Percentiles rank a stretch among this genome's conserved stretches.
These are phyloP conservation scores for Isatis tinctoria DNA, from an alignment of 345 rosid species.

Conservation along the genomic window DNA sequence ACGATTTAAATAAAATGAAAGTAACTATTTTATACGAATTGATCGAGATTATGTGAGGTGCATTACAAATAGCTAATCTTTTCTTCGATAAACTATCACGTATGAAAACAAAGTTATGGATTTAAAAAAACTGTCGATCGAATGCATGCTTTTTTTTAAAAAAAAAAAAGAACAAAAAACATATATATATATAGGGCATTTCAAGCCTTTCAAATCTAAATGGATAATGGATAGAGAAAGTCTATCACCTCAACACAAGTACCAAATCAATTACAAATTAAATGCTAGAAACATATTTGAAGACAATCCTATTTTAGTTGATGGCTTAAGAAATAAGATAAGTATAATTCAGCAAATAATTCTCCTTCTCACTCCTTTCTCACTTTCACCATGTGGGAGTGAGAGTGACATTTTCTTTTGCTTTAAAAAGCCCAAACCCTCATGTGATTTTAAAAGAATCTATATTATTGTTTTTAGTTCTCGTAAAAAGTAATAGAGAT, in stretches of 20 bases:
- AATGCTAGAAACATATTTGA: not conserved
- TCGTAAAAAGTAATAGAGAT: not conserved
- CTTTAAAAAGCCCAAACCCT: not conserved
- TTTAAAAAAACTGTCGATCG: not conserved
- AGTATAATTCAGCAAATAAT: not conserved
- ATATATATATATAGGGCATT: not conserved
- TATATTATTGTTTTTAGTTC: not conserved
- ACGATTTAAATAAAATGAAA: not conserved
- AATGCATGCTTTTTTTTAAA: not conserved
- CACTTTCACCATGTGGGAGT: conserved; percentile 8
- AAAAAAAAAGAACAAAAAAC: not conserved
- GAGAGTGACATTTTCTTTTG: conserved; percentile 7
- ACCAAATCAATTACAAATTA: not conserved
- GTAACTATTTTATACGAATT: not conserved
- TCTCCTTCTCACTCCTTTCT: not conserved
- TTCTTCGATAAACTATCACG: not conserved
- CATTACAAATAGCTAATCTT: not conserved
- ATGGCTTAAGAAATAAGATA: conserved; percentile 8
- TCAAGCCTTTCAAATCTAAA: not conserved
- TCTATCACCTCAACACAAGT: not conserved
- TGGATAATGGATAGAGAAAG: not conserved
- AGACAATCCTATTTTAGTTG: not conserved
- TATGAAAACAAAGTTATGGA: not conserved
- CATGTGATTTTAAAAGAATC: not conserved
- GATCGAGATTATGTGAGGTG: not conserved